Evolutionary conservation across 2,329 filamentous ascomycete species (phyloP), one percentile per base, ranked within the genome.

Genomic region (Fusarium lateritium): DNA sequence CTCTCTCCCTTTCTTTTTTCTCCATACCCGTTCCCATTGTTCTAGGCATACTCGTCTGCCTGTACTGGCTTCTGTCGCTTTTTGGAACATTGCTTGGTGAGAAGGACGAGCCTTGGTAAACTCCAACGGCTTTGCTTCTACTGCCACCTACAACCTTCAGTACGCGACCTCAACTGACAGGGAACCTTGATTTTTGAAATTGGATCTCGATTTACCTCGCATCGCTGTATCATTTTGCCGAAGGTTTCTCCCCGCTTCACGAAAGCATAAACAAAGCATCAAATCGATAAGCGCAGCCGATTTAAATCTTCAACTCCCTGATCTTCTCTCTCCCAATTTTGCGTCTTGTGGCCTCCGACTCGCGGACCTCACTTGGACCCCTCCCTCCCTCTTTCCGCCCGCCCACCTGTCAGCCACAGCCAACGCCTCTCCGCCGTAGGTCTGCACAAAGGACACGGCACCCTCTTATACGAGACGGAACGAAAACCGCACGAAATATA

Each of bases 311-410:
- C 13, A 47, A 44, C 58, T 59, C 52, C 28, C 42, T 65, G 45
- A 47, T 53, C 45, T 39, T 43, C 62, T 55, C 49, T 63, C 13
- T 33, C 55, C 43, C 49, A 50, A 52, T 39, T 62, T 59, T 52
- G 9, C 45, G 49, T 52, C 38, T 62, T 64, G 65, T 67, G 66
- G 65, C 52, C 49, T 69, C 39, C 66, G 56, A 67, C 66, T 62
- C 44, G 61, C 65, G 36, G 65, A 69, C 34, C 26, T 31, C 10
- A 31, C 28, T 50, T 50, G 53, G 62, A 64, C 65, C 66, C 63
- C 58, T 62, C 65, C 52, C 65, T 59, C 50, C 53, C 28, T 51
- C 45, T 46, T 46, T 62, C 51, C 47, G 43, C 56, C 62, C 43
- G 38, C 65, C 51, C 44, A 39, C 40, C 52, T 51, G 44, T 56